Conservation (phyloP, 2,329 filamentous ascomycete genomes). For the Cladosporium sp. region DNA sequence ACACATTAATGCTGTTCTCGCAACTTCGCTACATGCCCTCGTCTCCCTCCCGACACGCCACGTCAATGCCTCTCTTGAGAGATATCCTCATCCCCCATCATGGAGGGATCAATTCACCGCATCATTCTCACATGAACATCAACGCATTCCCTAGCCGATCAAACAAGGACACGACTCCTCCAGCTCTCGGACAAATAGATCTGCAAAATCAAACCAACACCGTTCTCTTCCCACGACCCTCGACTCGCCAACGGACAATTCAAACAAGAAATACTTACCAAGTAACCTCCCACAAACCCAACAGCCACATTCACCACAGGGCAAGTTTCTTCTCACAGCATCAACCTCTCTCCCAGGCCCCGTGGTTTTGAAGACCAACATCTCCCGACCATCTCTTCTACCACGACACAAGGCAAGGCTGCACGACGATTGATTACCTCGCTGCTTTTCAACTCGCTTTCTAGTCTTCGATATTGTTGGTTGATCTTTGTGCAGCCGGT, state of each 20-base stretch:
- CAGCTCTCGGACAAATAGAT: neutral
- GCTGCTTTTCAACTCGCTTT: neutral
- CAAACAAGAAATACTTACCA: neutral
- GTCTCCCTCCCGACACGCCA: too few relatives aligned
- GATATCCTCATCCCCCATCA: too few relatives aligned
- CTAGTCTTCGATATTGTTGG: neutral
- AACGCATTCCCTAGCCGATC: neutral
- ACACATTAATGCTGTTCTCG: too few relatives aligned
- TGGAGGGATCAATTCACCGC: too few relatives aligned
- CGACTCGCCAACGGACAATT: neutral
- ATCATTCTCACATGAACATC: too few relatives aligned
- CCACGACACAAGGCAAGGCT: neutral
- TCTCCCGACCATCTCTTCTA: neutral
- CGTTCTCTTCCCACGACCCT: too few relatives aligned
- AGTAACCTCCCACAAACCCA: slow-evolving; percentile 2
- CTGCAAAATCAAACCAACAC: neutral
- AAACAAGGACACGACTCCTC: neutral
- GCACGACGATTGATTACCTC: neutral
- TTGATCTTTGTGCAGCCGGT: neutral
- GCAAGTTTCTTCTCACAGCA: neutral
- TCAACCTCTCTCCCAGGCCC: neutral
- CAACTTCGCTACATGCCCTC: too few relatives aligned
- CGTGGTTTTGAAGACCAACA: neutral
- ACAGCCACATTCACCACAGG: neutral
- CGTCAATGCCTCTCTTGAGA: too few relatives aligned